Conservation (phyloP, 2,329 filamentous ascomycete species). For the Chrysosporium queenslandicum region DNA sequence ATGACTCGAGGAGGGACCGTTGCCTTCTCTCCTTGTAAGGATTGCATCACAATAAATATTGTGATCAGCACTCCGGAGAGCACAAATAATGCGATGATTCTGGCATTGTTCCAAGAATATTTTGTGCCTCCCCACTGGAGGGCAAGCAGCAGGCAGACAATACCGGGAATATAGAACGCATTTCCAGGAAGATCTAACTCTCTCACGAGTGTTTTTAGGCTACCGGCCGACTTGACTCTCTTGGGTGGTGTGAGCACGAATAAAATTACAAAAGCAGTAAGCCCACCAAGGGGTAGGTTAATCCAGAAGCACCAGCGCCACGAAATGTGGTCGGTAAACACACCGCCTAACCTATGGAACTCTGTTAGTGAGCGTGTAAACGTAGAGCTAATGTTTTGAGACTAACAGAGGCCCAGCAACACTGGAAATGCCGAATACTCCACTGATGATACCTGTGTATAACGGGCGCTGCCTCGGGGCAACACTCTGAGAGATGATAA, state of each 20-base stretch:
- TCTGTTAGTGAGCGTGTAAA: conserved; percentile 13
- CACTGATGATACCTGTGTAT: no score
- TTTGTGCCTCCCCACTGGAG: conserved; percentile 24
- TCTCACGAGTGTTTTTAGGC: background rate
- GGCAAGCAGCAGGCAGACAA: conserved; percentile 22
- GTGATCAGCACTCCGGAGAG: no score
- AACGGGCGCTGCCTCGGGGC: background rate
- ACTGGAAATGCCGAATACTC: no score
- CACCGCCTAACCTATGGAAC: conserved; percentile 16
- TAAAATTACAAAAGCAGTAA: conserved; percentile 27
- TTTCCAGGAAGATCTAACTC: conserved; percentile 5
- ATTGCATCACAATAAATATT: no score
- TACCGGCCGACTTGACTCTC: conserved; percentile 2
- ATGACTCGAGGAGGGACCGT: no score
- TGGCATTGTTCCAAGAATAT: no score
- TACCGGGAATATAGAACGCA: conserved; percentile 40
- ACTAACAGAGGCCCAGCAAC: conserved; percentile 9
- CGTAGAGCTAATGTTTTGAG: conserved; percentile 10
- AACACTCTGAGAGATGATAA: conserved; percentile 19
- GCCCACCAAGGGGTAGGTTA: conserved; percentile 28
- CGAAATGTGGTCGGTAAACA: conserved; percentile 12
- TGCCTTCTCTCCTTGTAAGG: no score
- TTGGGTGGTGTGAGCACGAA: conserved; percentile 19
- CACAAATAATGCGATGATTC: no score
- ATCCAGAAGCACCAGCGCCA: conserved; percentile 17